Evolutionary conservation across 352 stramenopile species (phyloP), one percentile per base, ranked within the genome.

Genomic region (Phytophthora sojae): DNA sequence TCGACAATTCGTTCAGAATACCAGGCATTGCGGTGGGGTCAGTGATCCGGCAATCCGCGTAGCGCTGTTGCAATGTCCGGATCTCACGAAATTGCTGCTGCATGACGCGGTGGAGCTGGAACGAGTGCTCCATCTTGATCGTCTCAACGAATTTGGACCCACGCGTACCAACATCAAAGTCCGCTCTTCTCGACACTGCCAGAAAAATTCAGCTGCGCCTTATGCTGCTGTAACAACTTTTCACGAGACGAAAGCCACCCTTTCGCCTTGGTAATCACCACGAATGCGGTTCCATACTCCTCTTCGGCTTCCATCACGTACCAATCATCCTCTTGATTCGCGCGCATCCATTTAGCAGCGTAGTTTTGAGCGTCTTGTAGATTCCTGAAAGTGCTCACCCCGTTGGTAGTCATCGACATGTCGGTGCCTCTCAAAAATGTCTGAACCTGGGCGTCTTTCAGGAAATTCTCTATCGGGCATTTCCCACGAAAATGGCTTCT

Each of bases 1-100:
- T 94, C 11, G 89, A 94, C 14, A 94, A 74, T 32, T 94, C 87
- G 60, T 96, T 93, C 58, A 94, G 89, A 51, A 96, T 93, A 8
- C 85, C 85, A 17, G 87, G 80, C 26, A 96, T 69, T n/a, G 89
- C 87, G 2, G 83, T 77, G 1, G 89, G 87, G 59, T 96, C 91
- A 42, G 85, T 76, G 6, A 94, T 60, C 1, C 89, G 77, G 52
- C 85, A 92, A 54, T 96, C 89, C 17, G 87, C 89, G 72, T 96
- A 93, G 30, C 90, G 85, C 57, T 96, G 88, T 75, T 96, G 89
- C 25, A 96, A 64, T 7, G 93, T 84, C 45, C 26, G 26, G 26
- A 5, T 29, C 26, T 29, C 26, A 3, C 26, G 5, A 59, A 94
- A 96, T 73, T 96, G 89, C 54, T 96, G 85, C 64, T 96, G 89